Base-by-base conservation (phyloP, 441 rosid species). In the Syzygium malaccense region DNA sequence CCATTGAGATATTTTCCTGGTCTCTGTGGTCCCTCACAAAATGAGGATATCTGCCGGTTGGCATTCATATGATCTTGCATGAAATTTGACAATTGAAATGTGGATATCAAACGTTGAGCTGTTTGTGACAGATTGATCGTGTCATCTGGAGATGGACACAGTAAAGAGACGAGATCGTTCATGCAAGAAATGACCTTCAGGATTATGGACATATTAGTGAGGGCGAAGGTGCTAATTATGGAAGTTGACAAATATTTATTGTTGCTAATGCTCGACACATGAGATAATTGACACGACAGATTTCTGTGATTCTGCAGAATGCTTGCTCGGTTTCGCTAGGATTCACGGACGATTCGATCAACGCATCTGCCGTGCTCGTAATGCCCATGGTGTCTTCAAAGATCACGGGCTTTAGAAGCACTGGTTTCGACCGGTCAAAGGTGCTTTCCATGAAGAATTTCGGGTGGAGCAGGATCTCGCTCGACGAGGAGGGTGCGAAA, bases 361-460 rank as follows among this genome's bases (percentile, higher is more conserved):
- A 95, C 33, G 99, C 99, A 87, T 98, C 99, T 6, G 99, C 99
- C 23, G 89, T 96, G 86, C 94, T 98, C 5, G 99, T 98, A 86
- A 98, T 98, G 98, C 99, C 99, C 30, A 98, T 98, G 99, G 95
- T 97, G 83, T 98, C 99, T 51, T 97, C 99, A 20, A 98, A 94
- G 95, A 95, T 95, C 17, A 96, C 98, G 79, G 99, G 98, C 55
- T 98, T 98, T 87, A 94, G 99, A 92, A 96, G 98, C 79, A 95
- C 91, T 20, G 92, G 93, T 45, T 88, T 96, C 14, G 98, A 98
- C 89, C 91, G 98, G 64, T 94, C 95, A 0, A 94, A 95, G 93
- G 86, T 95, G 32, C 91, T 96, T 83, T 94, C 98, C n/a, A 86
- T 97, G 91, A 94, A 93, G 94, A 95, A 91, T 91, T 92, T 94